Base-by-base conservation (phyloP, 2,329 filamentous ascomycete genomes). In the Ceratocystis harringtonii region DNA sequence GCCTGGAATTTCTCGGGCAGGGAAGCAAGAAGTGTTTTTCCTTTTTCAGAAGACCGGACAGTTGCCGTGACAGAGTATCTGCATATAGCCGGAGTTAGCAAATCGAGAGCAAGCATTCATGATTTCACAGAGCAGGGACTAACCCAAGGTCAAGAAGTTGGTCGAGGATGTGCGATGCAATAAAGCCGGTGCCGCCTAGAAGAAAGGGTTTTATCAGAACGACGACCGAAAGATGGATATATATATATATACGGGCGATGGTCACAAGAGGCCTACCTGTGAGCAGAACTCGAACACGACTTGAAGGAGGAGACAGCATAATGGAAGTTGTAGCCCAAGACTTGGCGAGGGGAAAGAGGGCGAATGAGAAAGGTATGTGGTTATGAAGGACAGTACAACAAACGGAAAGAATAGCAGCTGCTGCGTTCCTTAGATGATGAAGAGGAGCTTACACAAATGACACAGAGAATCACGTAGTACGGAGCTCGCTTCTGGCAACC, bases 161-260 rank as follows among this genome's bases (percentile, higher is more conserved):
- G 63, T 81, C 78, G 5, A 82, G 74, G 43, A 82, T 72, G 65
- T 82, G 80, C 1, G 79, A 79, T 32, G 80, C 80, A 62, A 83
- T 81, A 71, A 82, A 82, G 55, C 80, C 80, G 28, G 75, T 79
- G 1, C 78, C 80, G 28, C 80, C 80, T 78, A 62, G 4, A 44
- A 3, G 7, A 28, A 25, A 28, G 48, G 5, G 17, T n/a, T 4
- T 17, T n/a, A 5, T n/a, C 10, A 45, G 8, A 36, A 32, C 6
- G n/a, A 30, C 30, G 12, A 4, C 36, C 36, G 8, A 12, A 1
- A 25, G 22, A 25, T 25, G 10, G 36, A 41, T 36, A 10, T 10
- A 36, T 41, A 12, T 32, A 32, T 32, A 32, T 36, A 36, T 41
- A 41, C 12, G 12, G 36, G 10, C n/a, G 8, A 28, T 7, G 7